Evolutionary conservation across 306 rosid species (phyloP).

Genomic region (Cucurbita moschata): DNA sequence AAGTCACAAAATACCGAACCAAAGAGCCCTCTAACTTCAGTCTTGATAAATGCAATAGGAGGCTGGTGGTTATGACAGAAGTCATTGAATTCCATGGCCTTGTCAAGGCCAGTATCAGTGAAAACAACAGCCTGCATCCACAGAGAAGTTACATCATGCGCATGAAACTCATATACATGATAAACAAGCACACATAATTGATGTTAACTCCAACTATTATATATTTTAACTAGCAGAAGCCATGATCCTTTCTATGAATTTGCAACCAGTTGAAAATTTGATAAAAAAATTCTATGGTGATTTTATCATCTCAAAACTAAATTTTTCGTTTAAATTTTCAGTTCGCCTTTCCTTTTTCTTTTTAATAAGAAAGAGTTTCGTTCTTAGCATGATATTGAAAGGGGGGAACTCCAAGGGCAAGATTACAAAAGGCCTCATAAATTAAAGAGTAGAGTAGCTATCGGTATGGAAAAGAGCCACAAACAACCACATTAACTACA

Average conservation of each 20-base stretch:
- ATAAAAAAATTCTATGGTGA: not conserved
- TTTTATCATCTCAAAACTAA: not conserved
- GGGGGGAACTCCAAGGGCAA: not conserved
- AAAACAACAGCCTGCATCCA: conserved; percentile 68
- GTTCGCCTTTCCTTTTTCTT: too few species aligned
- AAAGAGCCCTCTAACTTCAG: conserved; percentile 95
- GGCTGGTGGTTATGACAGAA: conserved; percentile 81
- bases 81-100: conserved; percentile 62
- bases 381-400: too few species aligned
- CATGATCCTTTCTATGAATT: not conserved
- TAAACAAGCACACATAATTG: not conserved
- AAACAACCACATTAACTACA: not conserved
- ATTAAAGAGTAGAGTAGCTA: not conserved
- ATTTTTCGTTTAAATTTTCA: not conserved
- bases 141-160: not conserved
- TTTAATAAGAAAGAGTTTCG: too few species aligned
- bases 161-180: not conserved
- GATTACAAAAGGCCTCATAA: not conserved
- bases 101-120: conserved; percentile 49
- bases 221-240: not conserved
- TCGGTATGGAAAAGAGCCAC: not conserved
- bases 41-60: conserved; percentile 68
- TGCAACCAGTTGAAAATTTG: not conserved
- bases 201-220: not conserved
- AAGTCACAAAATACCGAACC: conserved; percentile 91